phyloP scores from a whole-genome alignment of 1,139 yeast species.

The Lodderomyces beijingensis region DNA sequence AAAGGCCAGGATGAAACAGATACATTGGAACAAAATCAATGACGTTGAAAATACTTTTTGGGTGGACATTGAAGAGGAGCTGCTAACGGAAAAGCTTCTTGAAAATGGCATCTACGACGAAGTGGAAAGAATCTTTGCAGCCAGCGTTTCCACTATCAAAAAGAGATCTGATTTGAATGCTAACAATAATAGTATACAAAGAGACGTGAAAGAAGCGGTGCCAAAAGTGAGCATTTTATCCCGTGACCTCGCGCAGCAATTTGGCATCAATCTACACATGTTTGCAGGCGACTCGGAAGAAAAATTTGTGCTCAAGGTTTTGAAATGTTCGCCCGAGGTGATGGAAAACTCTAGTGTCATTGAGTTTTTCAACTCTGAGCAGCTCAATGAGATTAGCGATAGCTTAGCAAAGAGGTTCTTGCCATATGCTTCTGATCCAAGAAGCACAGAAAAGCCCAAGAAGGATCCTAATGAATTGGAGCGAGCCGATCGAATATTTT shows the following conservation, averaged over 20 bases:
- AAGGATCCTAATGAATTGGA: slow-evolving; percentile 63
- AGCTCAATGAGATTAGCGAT: slow-evolving; percentile 66
- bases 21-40: slow-evolving; percentile 91
- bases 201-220: neutral
- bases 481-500: slow-evolving; percentile 74
- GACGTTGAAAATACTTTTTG: slow-evolving; percentile 74
- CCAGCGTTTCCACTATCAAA: slow-evolving; percentile 47
- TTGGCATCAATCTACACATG: slow-evolving; percentile 88
- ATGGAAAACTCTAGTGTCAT: slow-evolving; percentile 65
- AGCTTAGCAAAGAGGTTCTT: slow-evolving; percentile 59
- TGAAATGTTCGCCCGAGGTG: slow-evolving; percentile 70
- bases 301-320: slow-evolving; percentile 59
- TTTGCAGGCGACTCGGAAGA: slow-evolving; percentile 60
- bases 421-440: slow-evolving; percentile 61
- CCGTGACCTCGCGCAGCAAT: slow-evolving; percentile 76
- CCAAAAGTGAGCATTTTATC: slow-evolving; percentile 59
- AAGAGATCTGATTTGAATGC: slow-evolving; percentile 15
- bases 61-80: slow-evolving; percentile 52
- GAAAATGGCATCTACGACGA: slow-evolving; percentile 74
- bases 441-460: slow-evolving; percentile 40
- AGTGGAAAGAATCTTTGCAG: slow-evolving; percentile 74
- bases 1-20: slow-evolving; percentile 70
- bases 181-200: neutral
- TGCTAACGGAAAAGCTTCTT: slow-evolving; percentile 50
- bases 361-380: slow-evolving; percentile 77